phyloP scores from a whole-genome alignment of 345 rosid species.

The Salix suchowensis region DNA sequence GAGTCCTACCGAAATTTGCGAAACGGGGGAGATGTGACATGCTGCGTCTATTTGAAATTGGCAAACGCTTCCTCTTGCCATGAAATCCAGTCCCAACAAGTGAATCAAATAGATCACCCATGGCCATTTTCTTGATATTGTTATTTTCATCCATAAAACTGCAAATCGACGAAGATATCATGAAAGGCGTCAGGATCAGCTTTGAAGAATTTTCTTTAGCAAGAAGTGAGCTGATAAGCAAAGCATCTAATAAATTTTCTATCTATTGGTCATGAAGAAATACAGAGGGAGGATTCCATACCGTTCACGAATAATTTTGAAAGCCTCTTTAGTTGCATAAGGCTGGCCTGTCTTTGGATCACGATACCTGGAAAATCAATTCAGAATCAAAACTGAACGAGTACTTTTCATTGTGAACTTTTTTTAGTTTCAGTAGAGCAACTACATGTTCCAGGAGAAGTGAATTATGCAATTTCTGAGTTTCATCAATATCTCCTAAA shows the following conservation, averaged over 20 bases:
- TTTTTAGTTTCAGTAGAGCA: too few species aligned
- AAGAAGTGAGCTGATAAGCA: not conserved
- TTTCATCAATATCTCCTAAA: not conserved
- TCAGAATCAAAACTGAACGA: not conserved
- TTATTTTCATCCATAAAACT: slow-evolving; percentile 54
- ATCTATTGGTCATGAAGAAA: too few species aligned
- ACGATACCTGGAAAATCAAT: slow-evolving; percentile 52
- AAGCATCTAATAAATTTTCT: not conserved
- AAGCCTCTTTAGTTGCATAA: slow-evolving; percentile 83
- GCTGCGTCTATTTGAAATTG: slow-evolving; percentile 28
- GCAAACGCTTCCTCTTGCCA: slow-evolving; percentile 51
- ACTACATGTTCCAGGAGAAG: too few species aligned
- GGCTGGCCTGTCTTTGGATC: slow-evolving; percentile 94
- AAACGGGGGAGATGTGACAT: slow-evolving; percentile 36
- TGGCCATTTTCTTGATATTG: slow-evolving; percentile 56
- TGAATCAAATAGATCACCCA: slow-evolving; percentile 65
- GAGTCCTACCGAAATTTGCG: slow-evolving; percentile 40
- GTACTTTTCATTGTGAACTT: too few species aligned
- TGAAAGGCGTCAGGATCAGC: not conserved
- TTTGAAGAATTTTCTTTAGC: not conserved
- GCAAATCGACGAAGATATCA: slow-evolving; percentile 10
- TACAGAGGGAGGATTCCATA: slow-evolving; percentile 9
- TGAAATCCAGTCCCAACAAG: slow-evolving; percentile 50
- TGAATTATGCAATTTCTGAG: not conserved
- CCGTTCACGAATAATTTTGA: slow-evolving; percentile 79